phyloP scores from a whole-genome alignment of 106 monocot species.

The Hemerocallis citrina region DNA sequence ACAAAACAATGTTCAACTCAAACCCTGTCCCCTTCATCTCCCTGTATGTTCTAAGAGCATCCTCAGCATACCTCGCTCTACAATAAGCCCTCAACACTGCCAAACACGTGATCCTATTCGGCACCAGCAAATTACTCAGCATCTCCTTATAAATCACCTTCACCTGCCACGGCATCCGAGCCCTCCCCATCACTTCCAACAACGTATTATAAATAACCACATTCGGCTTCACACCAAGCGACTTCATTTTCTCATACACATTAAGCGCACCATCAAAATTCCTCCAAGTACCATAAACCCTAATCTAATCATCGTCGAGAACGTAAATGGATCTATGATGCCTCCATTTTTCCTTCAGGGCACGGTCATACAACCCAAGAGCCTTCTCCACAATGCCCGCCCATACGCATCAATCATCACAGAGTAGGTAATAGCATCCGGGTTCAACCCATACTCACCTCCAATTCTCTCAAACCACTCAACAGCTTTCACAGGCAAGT shows the following conservation, averaged over 20 bases:
- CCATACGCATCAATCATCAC: constrained; percentile 72
- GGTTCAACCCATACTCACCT: constrained; percentile 45
- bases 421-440: constrained; percentile 66
- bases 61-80: constrained; percentile 59
- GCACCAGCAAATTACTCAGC: constrained; percentile 32
- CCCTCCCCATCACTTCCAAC: constrained; percentile 76
- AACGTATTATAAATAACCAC: constrained; percentile 60
- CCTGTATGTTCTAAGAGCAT: constrained; percentile 52
- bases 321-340: constrained; percentile 63
- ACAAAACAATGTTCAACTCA: constrained; percentile 42
- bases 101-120: constrained; percentile 45
- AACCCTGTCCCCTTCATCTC: constrained; percentile 52
- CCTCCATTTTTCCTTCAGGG: constrained; percentile 39
- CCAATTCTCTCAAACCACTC: constrained; percentile 87
- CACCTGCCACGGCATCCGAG: constrained; percentile 74
- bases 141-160: constrained; percentile 68
- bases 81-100: constrained; percentile 51
- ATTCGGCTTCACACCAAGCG: constrained; percentile 71
- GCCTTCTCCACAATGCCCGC: constrained; percentile 55
- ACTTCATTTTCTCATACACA: constrained; percentile 88
- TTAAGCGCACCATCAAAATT: constrained; percentile 83
- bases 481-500: constrained; percentile 53
- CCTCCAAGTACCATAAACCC: constrained; percentile 39
- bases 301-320: constrained; percentile 58
- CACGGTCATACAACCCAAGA: constrained; percentile 56